Base-by-base conservation (phyloP, 2,329 filamentous ascomycete genomes). In the Lachnellula willkommii region DNA sequence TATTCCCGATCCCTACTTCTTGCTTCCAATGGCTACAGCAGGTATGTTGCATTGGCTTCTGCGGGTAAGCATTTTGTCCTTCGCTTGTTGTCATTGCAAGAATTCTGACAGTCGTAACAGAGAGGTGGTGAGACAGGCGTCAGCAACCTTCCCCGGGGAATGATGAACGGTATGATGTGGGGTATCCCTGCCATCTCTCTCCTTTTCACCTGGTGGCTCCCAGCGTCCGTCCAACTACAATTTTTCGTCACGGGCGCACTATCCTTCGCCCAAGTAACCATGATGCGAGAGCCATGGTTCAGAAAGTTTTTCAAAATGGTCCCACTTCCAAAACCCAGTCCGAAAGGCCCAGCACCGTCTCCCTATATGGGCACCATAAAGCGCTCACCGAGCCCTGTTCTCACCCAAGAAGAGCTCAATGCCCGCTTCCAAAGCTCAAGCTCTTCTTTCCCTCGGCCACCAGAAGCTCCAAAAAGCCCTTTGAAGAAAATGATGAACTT, bases 1-100 rank as follows among this genome's bases (percentile, higher is more conserved):
- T 0, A 68, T 84, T 22, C 71, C 81, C 2, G 94, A 99, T 71
- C 93, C 94, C 0, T 86, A 79, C 65, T 93, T 82, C 64, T 70
- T 94, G 42, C 74, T 97, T 35, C 94, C 94, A 1, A 60, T 83
- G 2, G 55, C 78, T 1, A 83, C 84, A 3, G 79, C 84, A 83
- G 53, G 79, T 88, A 71, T 81, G 79, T 62, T 63, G 75, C 28
- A 79, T 83, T 50, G 43, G 45, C 53, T 69, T 20, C 48, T 70
- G n/a, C 65, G 56, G 32, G 68, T 70, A 58, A 43, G 65, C 17
- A 49, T 52, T 12, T 47, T 42, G 7, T 32, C 42, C 39, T 32
- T 5, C 40, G 8, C 50, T 51, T 6, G 11, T 9, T 48, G 20
- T 28, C 11, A 45, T 8, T 4, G 22, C 24, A 47, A 24, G 17